Evolutionary conservation across 1,139 yeast genomes (phyloP), one percentile per base, ranked within the genome.

Genomic region (Kodamaea ohmeri): DNA sequence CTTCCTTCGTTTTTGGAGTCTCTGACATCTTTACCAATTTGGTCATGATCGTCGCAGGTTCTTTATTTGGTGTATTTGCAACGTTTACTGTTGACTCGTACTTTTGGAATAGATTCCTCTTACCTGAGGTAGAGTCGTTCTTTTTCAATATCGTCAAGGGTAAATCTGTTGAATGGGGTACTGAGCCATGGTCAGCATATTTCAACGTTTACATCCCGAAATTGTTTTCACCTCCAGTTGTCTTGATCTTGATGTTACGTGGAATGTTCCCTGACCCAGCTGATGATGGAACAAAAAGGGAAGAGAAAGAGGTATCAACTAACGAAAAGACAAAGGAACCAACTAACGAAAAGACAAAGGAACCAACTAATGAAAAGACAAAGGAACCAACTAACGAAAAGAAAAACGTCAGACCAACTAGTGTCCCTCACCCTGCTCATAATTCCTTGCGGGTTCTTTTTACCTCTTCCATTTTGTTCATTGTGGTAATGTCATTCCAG

Each of bases 81-180:
- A 74, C 89, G 2, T 51, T 69, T 3, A 38, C 54, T 3, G 63
- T 88, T 2, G 98, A 92, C 59, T 78, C 94, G 1, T 78, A 73
- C 53, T 86, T 88, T 60, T 90, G 97, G 97, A 69, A 69, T 40
- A 32, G 59, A 38, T 43, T 52, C 33, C 42, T 63, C 12, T 53
- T 88, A 29, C 97, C 98, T 1, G 97, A 90, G 58, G 43, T 87
- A 2, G 72, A 72, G 32, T 78, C 94, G 0, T 82, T 90, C 52
- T 39, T 76, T 12, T 90, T 77, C 63, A 90, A 90, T 55, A 84
- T 87, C 3, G 46, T 89, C 13, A 60, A 76, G 4, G 95, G 95
- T 1, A 78, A 84, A 33, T 70, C 95, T 1, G 60, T 74, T 1
- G 69, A 78, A 12, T 92, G 97, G 97, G 97, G 97, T 0, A 73